Base-by-base conservation (phyloP, 495 filamentous ascomycete genomes). In the Penicillium canescens region DNA sequence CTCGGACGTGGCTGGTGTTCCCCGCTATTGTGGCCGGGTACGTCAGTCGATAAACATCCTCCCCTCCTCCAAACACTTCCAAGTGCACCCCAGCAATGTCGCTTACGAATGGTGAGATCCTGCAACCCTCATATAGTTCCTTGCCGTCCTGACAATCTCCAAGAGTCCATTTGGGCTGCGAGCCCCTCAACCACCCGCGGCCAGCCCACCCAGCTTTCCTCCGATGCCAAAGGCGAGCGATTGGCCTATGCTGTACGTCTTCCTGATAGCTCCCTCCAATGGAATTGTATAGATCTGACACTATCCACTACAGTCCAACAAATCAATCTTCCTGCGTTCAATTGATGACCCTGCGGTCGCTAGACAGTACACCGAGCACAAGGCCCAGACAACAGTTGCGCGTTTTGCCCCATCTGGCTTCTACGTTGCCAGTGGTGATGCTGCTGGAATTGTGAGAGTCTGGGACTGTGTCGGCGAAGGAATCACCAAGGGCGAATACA, bases 361-460 rank as follows among this genome's bases (percentile, higher is more conserved):
- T 68, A 88, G 86, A 56, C 92, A 98, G 71, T 98, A 98, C 74
- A 93, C 87, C 20, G 82, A 85, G 60, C 94, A 98, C 74, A 96
- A 91, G 23, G 77, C 87, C 31, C 82, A 83, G 46, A 93, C 92
- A 0, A 96, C 91, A 6, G 92, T 98, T 54, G 94, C 95, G 39
- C 89, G 90, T 37, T 97, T 98, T 75, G 86, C 95, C 4, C 94
- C 94, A 2, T 96, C 90, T 9, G 94, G 95, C 37, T 98, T 88
- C 78, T 97, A 92, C 57, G 82, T 98, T 54, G 94, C 95, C n/a
- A 93, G 89, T 54, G 94, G 93, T 51, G 94, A 98, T 75, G 81
- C 85, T 2, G 82, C 85, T 2, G 94, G 94, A 43, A 82, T 80
- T 40, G 90, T 98, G 36, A 79, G 89, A 47, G 89, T 98, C 10